Percentiles rank a stretch among this genome's conserved stretches.
Conservation (phyloP, 495 filamentous ascomycete species). For the Penicillium coprophilum region DNA sequence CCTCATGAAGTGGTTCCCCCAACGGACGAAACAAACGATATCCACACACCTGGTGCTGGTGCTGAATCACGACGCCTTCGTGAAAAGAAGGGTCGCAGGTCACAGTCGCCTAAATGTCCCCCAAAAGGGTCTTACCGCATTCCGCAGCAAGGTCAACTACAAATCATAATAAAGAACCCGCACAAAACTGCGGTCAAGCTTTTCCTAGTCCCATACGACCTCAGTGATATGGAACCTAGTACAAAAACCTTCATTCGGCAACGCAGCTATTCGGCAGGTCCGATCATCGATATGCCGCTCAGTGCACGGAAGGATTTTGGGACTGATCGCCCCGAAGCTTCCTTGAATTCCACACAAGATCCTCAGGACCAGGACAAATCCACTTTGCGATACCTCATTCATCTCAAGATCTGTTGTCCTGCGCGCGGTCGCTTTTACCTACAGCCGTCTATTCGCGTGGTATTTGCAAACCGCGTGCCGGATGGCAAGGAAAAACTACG, state of each 20-base stretch:
- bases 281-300: slow-evolving; percentile 70
- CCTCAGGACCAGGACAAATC: slow-evolving; percentile 71
- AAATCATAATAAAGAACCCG: slow-evolving; percentile 96
- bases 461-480: slow-evolving; percentile 96
- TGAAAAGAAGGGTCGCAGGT: slow-evolving; percentile 58
- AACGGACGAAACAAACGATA: slow-evolving; percentile 12
- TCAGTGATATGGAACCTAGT: slow-evolving; percentile 91
- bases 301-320: slow-evolving; percentile 51
- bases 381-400: slow-evolving; percentile 85
- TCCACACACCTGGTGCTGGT: slow-evolving; percentile 20
- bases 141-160: slow-evolving; percentile 89
- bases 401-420: slow-evolving; percentile 90
- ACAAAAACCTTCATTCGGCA: slow-evolving; percentile 97
- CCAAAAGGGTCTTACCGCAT: slow-evolving; percentile 91
- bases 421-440: slow-evolving; percentile 82
- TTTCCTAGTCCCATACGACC: slow-evolving; percentile 92
- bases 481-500: slow-evolving; percentile 93
- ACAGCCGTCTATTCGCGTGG: slow-evolving; percentile 88
- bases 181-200: slow-evolving; percentile 96
- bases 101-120: slow-evolving; percentile 69
- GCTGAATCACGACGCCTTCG: slow-evolving; percentile 33
- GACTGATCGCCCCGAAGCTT: slow-evolving; percentile 44
- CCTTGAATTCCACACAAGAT: slow-evolving; percentile 41
- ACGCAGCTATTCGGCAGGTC: slow-evolving; percentile 87
- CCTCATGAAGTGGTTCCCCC: slow-evolving; percentile 14